A percentile compares a stretch with the other conserved stretches of the same genome.
Evolutionary conservation across 352 stramenopile genomes (phyloP).

Genomic region (Vaucheria bursata): DNA sequence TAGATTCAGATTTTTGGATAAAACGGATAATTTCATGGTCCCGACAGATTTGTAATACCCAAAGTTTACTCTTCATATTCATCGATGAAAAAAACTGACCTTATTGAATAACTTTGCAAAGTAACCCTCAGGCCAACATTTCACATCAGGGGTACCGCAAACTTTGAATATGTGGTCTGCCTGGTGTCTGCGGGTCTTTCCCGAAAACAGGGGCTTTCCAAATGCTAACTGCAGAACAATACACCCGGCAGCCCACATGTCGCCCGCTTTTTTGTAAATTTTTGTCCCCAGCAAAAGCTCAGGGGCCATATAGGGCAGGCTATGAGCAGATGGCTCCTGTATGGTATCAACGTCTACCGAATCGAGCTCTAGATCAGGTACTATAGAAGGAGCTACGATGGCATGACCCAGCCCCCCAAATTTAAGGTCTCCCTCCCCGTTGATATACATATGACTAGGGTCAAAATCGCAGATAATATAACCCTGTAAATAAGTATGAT

Average conservation of each 20-base stretch:
- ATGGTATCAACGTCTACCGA: background rate
- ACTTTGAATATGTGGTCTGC: slow-evolving; percentile 35
- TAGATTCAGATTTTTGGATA: no score
- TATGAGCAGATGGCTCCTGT: background rate
- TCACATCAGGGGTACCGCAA: slow-evolving; percentile 27
- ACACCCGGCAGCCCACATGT: slow-evolving; percentile 14
- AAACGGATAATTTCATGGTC: no score
- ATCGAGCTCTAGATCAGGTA: no score
- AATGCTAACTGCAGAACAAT: slow-evolving; percentile 35
- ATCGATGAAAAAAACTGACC: slow-evolving; percentile 18
- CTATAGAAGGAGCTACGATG: no score
- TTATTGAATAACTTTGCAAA: slow-evolving; percentile 33
- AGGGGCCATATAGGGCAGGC: background rate
- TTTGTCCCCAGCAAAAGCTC: background rate
- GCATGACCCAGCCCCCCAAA: no score
- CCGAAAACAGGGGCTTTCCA: slow-evolving; percentile 35
- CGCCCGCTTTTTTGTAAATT: background rate
- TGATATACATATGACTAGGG: no score
- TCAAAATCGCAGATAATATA: no score
- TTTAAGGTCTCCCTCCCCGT: no score
- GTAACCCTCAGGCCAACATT: slow-evolving; percentile 21
- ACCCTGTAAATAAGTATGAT: no score
- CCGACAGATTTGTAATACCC: no score
- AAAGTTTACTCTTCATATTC: no score
- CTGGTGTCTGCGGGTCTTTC: slow-evolving; percentile 30